These are phyloP conservation scores for Dacryopinax spathularia DNA, from an alignment of 768 basidiomycete genomes.

Conservation along the genomic window DNA sequence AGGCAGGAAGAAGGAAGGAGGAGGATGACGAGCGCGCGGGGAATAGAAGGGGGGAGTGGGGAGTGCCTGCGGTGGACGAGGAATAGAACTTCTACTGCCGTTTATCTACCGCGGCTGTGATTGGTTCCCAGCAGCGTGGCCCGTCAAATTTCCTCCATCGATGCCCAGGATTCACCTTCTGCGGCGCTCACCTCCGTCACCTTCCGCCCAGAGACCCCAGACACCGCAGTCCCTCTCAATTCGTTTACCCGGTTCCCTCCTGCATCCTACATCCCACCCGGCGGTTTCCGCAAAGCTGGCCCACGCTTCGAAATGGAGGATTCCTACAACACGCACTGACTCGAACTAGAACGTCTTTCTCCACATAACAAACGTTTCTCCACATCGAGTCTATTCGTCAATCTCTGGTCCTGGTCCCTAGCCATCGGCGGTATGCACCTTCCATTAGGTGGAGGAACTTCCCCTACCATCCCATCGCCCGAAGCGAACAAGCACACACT, in stretches of 20 bases:
- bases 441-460: background rate
- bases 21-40: background rate
- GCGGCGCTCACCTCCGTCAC: background rate
- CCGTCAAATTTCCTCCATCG: background rate
- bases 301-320: no score
- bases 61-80: background rate
- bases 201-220: background rate
- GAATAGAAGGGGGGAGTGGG: background rate
- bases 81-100: background rate
- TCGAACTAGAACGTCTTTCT: background rate
- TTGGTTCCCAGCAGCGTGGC: background rate
- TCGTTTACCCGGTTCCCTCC: background rate
- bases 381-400: conserved; percentile 1
- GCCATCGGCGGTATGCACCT: background rate
- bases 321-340: no score
- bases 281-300: background rate
- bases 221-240: background rate
- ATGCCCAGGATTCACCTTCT: conserved; percentile 5
- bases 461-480: background rate
- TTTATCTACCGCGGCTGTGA: background rate
- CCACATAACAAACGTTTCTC: no score
- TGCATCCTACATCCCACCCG: background rate
- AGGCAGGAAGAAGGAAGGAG: background rate
- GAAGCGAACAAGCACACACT: background rate
- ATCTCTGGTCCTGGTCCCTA: background rate